These are phyloP conservation scores for Fusarium sublunatum DNA, from an alignment of 2,329 filamentous ascomycete genomes.

Conservation along the genomic window DNA sequence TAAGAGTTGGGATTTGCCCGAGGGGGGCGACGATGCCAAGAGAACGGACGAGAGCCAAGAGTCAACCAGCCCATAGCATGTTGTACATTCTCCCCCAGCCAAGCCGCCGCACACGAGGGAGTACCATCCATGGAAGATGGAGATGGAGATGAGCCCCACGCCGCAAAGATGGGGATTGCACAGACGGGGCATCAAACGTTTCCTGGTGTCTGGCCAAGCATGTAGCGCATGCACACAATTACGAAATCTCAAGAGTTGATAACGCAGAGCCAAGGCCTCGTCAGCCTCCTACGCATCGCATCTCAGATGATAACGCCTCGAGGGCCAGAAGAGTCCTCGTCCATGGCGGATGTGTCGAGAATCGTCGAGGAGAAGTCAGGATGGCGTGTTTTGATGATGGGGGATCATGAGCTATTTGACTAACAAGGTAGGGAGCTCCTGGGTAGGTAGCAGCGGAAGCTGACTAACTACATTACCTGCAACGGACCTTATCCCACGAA, in stretches of 20 bases:
- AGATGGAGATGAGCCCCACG: conserved; percentile 8
- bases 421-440: no score
- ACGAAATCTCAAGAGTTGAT: conserved; percentile 33
- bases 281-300: conserved; percentile 15
- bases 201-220: conserved; percentile 36
- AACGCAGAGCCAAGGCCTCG: conserved; percentile 19
- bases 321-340: neutral
- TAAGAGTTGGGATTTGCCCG: conserved; percentile 34
- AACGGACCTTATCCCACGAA: conserved; percentile 14
- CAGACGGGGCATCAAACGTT: conserved; percentile 24
- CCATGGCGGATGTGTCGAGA: no score
- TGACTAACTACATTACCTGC: conserved; percentile 27
- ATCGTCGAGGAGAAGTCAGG: neutral
- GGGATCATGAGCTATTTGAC: neutral
- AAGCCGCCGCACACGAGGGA: conserved; percentile 31
- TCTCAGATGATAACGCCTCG: conserved; percentile 20
- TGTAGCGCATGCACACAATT: conserved; percentile 13
- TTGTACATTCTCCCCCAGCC: conserved; percentile 37
- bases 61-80: conserved; percentile 37
- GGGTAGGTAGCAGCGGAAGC: neutral
- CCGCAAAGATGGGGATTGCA: conserved; percentile 23
- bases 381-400: conserved; percentile 10
- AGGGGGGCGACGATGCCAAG: conserved; percentile 40
- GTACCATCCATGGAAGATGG: conserved; percentile 33
- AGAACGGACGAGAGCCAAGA: conserved; percentile 32